Conservation (phyloP, 441 rosid species). For the Bocquillonia castaneifolia region DNA sequence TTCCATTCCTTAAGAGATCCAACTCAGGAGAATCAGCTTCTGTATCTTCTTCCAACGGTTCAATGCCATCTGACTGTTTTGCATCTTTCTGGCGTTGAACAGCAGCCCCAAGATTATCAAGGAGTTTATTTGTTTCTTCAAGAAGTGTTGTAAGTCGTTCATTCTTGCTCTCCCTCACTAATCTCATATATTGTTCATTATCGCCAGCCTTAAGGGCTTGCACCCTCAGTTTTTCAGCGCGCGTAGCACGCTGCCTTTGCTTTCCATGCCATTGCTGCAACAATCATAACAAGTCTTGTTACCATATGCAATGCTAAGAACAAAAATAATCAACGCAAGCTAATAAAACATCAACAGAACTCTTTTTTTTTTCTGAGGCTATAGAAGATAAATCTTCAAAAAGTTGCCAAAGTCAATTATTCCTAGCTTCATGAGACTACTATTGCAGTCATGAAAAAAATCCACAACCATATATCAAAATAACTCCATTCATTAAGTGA, state of each 20-base stretch:
- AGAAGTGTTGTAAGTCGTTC: slow-evolving; percentile 90
- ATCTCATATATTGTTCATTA: slow-evolving; percentile 94
- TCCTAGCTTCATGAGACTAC: not conserved
- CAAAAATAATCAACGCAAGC: not conserved
- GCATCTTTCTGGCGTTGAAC: slow-evolving; percentile 97
- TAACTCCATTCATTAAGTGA: not conserved
- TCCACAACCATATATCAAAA: not conserved
- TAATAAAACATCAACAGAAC: not conserved
- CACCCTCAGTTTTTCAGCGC: slow-evolving; percentile 94
- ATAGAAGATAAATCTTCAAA: slow-evolving; percentile 11
- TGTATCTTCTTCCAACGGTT: slow-evolving; percentile 52
- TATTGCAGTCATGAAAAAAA: not conserved
- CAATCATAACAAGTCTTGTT: not conserved
- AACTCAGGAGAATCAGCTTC: slow-evolving; percentile 70
- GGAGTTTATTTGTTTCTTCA: slow-evolving; percentile 94
- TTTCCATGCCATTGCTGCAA: slow-evolving; percentile 98
- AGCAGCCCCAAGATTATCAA: slow-evolving; percentile 93
- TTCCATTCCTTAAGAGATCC: slow-evolving; percentile 68
- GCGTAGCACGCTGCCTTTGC: slow-evolving; percentile 97
- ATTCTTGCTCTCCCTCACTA: slow-evolving; percentile 98
- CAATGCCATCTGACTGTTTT: slow-evolving; percentile 61
- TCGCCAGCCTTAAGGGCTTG: slow-evolving; percentile 97
- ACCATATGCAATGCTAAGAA: slow-evolving; percentile 14
- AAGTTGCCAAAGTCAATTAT: too few relatives aligned
- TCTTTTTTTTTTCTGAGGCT: slow-evolving; percentile 17